Evolutionary conservation across 768 basidiomycete genomes (phyloP).

Genomic region (Boletus reticulatus): DNA sequence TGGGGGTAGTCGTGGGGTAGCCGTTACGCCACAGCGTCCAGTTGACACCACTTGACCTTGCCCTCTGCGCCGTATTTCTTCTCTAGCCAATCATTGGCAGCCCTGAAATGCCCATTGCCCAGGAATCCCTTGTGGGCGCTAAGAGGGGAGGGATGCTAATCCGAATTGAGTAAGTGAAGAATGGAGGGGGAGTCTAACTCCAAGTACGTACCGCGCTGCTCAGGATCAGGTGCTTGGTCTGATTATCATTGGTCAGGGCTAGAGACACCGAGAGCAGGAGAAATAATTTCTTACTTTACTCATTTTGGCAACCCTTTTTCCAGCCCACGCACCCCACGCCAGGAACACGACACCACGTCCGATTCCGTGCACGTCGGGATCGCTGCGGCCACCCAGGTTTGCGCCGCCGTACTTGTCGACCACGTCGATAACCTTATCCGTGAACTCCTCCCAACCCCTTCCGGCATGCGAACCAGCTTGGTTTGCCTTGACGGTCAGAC

Average conservation of each 20-base stretch:
- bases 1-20: constrained; percentile 18
- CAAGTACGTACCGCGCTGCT: constrained; percentile 61
- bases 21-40: constrained; percentile 28
- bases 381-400: constrained; percentile 45
- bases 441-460: constrained; percentile 91
- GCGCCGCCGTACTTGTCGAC: constrained; percentile 77
- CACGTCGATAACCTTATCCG: constrained; percentile 74
- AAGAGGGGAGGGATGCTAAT: constrained; percentile 81
- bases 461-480: constrained; percentile 78
- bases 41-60: constrained; percentile 70
- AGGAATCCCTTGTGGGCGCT: constrained; percentile 79
- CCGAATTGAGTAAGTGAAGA: constrained; percentile 28
- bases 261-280: constrained; percentile 9
- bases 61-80: constrained; percentile 71
- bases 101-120: constrained; percentile 86
- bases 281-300: constrained; percentile 51
- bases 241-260: constrained; percentile 18
- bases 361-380: constrained; percentile 43
- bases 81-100: constrained; percentile 86
- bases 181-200: constrained; percentile 13
- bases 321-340: constrained; percentile 89
- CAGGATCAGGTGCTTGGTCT: constrained; percentile 82
- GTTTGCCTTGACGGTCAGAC: constrained; percentile 78
- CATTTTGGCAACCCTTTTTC: constrained; percentile 75
- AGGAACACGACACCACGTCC: constrained; percentile 83